Conservation (phyloP, 306 rosid species). For the Pueraria montana region DNA sequence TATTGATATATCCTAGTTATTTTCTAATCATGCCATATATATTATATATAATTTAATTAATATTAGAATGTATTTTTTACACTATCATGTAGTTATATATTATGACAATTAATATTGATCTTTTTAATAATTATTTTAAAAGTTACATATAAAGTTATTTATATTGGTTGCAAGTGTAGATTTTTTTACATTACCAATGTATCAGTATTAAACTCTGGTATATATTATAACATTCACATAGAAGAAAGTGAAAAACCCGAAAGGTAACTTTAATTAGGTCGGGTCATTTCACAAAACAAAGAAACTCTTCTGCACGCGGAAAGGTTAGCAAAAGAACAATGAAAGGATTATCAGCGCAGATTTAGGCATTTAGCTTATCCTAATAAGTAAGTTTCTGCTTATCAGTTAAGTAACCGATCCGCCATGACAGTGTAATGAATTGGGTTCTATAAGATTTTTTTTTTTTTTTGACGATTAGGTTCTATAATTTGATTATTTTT, state of each 20-base stretch:
- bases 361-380: neutral
- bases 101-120: neutral
- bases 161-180: neutral
- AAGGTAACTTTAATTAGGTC: slow-evolving; percentile 1
- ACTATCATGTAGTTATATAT: neutral
- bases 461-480: no score
- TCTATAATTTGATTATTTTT: no score
- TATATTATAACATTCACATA: neutral
- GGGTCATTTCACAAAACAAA: slow-evolving; percentile 37
- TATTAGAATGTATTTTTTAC: neutral
- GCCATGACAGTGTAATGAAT: neutral
- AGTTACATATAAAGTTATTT: neutral
- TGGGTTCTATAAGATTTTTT: neutral
- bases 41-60: neutral
- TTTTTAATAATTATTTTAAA: neutral
- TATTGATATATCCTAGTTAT: neutral
- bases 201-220: neutral
- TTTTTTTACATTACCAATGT: neutral
- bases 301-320: slow-evolving; percentile 2
- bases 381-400: neutral
- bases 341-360: neutral
- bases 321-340: neutral
- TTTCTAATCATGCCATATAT: neutral
- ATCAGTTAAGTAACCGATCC: neutral
- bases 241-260: neutral